Percentiles rank a stretch among this genome's conserved stretches.
phyloP scores from a whole-genome alignment of 176 grass and related monocot species.

The Ensete ventricosum region DNA sequence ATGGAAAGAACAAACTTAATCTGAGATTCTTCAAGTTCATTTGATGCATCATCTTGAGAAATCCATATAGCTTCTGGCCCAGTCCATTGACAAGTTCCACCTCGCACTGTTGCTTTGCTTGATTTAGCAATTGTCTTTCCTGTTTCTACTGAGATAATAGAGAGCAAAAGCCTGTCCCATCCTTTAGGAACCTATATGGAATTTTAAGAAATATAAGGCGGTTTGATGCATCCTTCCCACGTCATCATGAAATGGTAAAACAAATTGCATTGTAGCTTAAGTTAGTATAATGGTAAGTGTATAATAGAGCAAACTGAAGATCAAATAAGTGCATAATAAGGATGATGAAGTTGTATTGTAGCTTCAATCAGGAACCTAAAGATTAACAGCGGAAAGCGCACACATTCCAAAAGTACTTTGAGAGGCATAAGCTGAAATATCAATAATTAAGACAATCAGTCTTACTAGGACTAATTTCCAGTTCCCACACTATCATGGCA shows the following conservation, averaged over 20 bases:
- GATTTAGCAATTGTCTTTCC: slow-evolving; percentile 79
- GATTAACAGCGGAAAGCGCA: neutral
- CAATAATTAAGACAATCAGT: neutral
- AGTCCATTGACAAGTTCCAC: slow-evolving; percentile 65
- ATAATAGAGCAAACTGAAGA: neutral
- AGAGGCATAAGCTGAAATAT: no score
- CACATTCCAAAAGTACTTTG: neutral
- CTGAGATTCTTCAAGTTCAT: slow-evolving; percentile 63
- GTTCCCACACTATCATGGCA: no score
- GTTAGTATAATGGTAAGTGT: neutral
- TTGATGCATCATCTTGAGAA: slow-evolving; percentile 50
- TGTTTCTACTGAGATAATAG: slow-evolving; percentile 47
- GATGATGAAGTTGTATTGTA: neutral
- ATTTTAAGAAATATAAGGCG: neutral
- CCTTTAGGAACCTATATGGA: slow-evolving; percentile 63
- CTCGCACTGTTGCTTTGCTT: slow-evolving; percentile 48
- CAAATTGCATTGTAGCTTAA: no score
- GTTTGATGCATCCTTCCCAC: no score
- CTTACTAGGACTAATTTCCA: no score
- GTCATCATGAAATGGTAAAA: slow-evolving; percentile 2
- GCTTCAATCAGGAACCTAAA: neutral
- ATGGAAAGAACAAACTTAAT: slow-evolving; percentile 82
- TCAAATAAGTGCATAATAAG: neutral
- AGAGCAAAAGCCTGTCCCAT: slow-evolving; percentile 77
- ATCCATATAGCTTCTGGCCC: slow-evolving; percentile 62